Percentiles rank a stretch among this genome's conserved stretches.
Conservation (phyloP, 2,329 filamentous ascomycete genomes). For the Aphanocladium album region DNA sequence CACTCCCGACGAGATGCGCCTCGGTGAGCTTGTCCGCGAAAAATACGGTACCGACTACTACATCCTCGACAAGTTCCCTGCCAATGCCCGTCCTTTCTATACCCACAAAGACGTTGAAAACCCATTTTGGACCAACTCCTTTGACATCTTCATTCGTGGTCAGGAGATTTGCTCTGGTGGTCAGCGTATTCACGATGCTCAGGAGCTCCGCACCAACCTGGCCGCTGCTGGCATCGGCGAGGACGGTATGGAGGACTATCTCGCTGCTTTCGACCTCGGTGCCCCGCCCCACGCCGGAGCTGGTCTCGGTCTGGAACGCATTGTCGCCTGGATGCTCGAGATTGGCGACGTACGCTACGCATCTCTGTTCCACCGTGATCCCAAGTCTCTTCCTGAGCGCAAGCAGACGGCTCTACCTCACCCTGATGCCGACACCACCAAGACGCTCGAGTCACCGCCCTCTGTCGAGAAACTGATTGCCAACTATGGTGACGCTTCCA, state of each 20-base stretch:
- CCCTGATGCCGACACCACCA: slow-evolving; percentile 74
- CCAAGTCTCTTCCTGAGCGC: slow-evolving; percentile 73
- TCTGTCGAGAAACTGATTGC: slow-evolving; percentile 82
- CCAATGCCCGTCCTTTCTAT: slow-evolving; percentile 81
- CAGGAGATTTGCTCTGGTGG: slow-evolving; percentile 91
- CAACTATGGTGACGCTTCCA: slow-evolving; percentile 91
- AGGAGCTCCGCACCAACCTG: slow-evolving; percentile 74
- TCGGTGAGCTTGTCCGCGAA: slow-evolving; percentile 79
- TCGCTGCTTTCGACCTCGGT: slow-evolving; percentile 82
- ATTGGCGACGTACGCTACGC: slow-evolving; percentile 86
- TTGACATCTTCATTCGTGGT: slow-evolving; percentile 89
- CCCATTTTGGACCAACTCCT: slow-evolving; percentile 75
- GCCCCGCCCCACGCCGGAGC: slow-evolving; percentile 86
- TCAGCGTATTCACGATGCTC: slow-evolving; percentile 82
- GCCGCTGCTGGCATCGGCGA: slow-evolving; percentile 68
- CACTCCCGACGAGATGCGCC: slow-evolving; percentile 79
- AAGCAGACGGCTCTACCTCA: slow-evolving; percentile 65
- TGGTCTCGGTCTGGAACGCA: slow-evolving; percentile 83
- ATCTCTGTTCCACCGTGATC: slow-evolving; percentile 82
- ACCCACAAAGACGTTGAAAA: slow-evolving; percentile 78
- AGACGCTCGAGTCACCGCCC: slow-evolving; percentile 54
- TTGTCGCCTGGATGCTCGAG: slow-evolving; percentile 79
- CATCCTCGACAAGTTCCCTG: slow-evolving; percentile 88
- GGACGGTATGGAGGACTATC: slow-evolving; percentile 82
- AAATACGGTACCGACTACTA: slow-evolving; percentile 90